Evolutionary conservation across 2,329 filamentous ascomycete genomes (phyloP).

Genomic region (Aspergillus versicolor): DNA sequence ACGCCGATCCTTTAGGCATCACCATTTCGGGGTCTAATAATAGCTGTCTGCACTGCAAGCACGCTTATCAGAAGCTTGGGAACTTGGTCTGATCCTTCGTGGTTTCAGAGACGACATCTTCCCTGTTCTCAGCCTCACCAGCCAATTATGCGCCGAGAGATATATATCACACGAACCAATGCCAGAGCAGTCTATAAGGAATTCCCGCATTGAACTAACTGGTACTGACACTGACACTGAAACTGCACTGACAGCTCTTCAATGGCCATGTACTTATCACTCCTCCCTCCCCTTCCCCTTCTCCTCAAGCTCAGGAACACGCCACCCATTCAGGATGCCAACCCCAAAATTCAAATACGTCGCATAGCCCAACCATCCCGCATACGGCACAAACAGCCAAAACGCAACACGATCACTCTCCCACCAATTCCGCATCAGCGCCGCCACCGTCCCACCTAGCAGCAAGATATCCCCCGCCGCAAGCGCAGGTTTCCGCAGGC

Average conservation of each 20-base stretch:
- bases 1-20: background rate
- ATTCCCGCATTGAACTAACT: too few relatives aligned
- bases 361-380: constrained; percentile 83
- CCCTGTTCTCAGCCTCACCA: too few relatives aligned
- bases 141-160: background rate
- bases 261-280: background rate
- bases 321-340: constrained; percentile 69
- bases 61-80: background rate
- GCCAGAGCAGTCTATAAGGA: too few relatives aligned
- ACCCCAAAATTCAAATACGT: constrained; percentile 76
- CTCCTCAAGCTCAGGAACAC: constrained; percentile 11
- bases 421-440: constrained; percentile 74
- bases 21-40: background rate
- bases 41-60: background rate
- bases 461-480: constrained; percentile 74
- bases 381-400: constrained; percentile 75
- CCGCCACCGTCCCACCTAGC: constrained; percentile 69
- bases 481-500: constrained; percentile 67
- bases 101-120: too few relatives aligned
- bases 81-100: background rate
- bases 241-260: too few relatives aligned
- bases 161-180: background rate
- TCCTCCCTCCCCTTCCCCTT: constrained; percentile 16
- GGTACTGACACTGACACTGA: too few relatives aligned
- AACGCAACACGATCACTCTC: constrained; percentile 70